phyloP scores from a whole-genome alignment of 2,329 filamentous ascomycete genomes.

The Phialophora macrospora region DNA sequence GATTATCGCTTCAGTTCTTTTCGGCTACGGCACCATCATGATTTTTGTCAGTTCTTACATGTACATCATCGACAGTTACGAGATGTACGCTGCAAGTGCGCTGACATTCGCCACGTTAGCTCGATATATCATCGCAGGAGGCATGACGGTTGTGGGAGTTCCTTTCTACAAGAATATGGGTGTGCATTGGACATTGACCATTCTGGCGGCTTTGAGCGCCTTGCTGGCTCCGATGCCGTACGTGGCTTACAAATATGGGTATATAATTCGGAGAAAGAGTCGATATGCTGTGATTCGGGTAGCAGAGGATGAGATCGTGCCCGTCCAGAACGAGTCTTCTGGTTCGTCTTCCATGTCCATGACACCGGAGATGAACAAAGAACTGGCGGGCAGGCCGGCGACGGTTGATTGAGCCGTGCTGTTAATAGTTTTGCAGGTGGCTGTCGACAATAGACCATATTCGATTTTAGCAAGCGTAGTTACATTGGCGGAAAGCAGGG shows the following conservation, averaged over 20 bases:
- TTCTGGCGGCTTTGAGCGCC: constrained; percentile 47
- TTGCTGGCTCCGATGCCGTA: constrained; percentile 53
- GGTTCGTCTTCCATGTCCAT: too few relatives aligned
- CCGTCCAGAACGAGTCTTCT: too few relatives aligned
- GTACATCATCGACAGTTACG: constrained; percentile 64
- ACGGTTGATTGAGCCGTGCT: too few relatives aligned
- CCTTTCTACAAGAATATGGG: constrained; percentile 50
- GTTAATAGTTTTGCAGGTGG: too few relatives aligned
- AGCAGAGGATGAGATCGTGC: too few relatives aligned
- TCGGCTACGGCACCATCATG: constrained; percentile 57
- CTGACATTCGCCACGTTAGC: constrained; percentile 52
- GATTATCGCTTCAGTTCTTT: constrained; percentile 50
- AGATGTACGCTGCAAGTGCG: constrained; percentile 57
- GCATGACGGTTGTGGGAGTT: constrained; percentile 42
- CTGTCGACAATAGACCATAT: too few relatives aligned
- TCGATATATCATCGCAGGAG: constrained; percentile 49
- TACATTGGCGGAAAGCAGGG: too few relatives aligned
- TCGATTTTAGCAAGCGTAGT: too few relatives aligned
- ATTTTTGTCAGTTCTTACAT: constrained; percentile 59
- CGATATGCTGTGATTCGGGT: too few relatives aligned
- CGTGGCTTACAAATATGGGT: constrained; percentile 43
- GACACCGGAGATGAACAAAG: too few relatives aligned
- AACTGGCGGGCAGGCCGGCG: too few relatives aligned
- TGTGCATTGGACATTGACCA: constrained; percentile 47
- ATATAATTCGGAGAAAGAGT: too few relatives aligned